Evolutionary conservation across 192 early-diverging fungal genomes (phyloP), one percentile per base, ranked within the genome.

Genomic region (Phycomyces blakesleeanus): DNA sequence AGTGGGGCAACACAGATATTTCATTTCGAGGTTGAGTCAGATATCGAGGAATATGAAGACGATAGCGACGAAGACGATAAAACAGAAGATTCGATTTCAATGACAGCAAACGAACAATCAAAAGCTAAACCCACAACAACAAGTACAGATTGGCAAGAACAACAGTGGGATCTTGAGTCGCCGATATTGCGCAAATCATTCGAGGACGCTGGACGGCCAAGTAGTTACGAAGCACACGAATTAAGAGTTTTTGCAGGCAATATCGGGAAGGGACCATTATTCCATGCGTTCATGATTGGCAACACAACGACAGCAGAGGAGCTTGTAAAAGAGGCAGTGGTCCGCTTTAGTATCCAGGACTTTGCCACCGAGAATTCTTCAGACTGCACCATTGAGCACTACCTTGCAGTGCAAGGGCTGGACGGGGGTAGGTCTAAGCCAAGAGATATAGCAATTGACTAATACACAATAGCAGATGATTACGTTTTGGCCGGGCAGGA

Each of bases 211-310:
- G 44, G 59, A 47, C 44, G 51, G 21, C 27, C 44, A 22, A 50
- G 37, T n/a, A 59, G 47, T 51, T 50, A 47, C 20, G 59, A 61
- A 52, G 34, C 24, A 59, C 41, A 59, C 10, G 57, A 68, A 38
- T 20, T 60, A 49, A 78, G 76, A 1, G 75, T 84, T 9, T 80
- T 77, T 67, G 69, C 78, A 0, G 83, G 83, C 21, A 81, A 84
- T 39, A 78, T 81, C 21, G 72, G 73, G 16, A 71, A 75, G 64
- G 77, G 75, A 12, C 68, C 70, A 4, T 69, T 72, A 3, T 82
- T 75, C 53, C 80, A 82, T 61, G 76, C 74, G 16, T 71, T 80
- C 11, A 59, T 75, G 37, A 71, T 84, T 10, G 63, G 21, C n/a
- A 39, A 60, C 11, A 50, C 61, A 1, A 80, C 76, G 8, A 71